Base-by-base conservation (phyloP, 805 yeast species). In the Saccharomycopsis synnaedendra region DNA sequence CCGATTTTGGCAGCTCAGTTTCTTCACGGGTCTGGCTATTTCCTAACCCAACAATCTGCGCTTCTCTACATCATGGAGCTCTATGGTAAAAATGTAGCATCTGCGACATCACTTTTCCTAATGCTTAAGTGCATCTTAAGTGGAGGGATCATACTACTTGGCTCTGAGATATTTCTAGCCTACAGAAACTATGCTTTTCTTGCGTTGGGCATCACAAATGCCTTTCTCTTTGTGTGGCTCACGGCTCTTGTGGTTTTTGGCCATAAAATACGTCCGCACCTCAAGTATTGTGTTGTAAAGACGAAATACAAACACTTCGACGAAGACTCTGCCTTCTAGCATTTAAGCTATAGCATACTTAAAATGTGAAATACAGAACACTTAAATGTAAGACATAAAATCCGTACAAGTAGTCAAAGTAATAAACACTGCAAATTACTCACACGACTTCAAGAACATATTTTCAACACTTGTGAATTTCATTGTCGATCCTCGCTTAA, bases 1-100 rank as follows among this genome's bases (percentile, higher is more conserved):
- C 10, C 9, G 31, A 43, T 49, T 27, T 33, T 39, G 11, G 35
- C 38, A 8, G 53, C 37, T 5, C 40, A 42, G 11, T 9, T 46
- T 19, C 35, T 49, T 10, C 53, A 49, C n/a, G 53, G 53, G 4
- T 44, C 53, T 3, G 49, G 49, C 4, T 46, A 37, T 28, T 49
- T 46, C 38, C 30, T 49, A 30, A 28, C 45, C 4, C 53, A 49
- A 11, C 53, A 49, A 36, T 49, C 53, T 11, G 32, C 38, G 1
- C 30, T 49, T 9, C 27, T 49, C 5, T 49, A 49, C 41, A 33
- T 49, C 9, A 46, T 49, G 53, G 49, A 45, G 30, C 30, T 49
- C 10, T 49, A 49, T 32, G 47, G 45, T 6, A 37, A 39, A 34
- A 39, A 46, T 11, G 39, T 45, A 4, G 53, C 53, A 8, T 49